phyloP scores from a whole-genome alignment of 495 filamentous ascomycete genomes.

The Penicillium bovifimosum region DNA sequence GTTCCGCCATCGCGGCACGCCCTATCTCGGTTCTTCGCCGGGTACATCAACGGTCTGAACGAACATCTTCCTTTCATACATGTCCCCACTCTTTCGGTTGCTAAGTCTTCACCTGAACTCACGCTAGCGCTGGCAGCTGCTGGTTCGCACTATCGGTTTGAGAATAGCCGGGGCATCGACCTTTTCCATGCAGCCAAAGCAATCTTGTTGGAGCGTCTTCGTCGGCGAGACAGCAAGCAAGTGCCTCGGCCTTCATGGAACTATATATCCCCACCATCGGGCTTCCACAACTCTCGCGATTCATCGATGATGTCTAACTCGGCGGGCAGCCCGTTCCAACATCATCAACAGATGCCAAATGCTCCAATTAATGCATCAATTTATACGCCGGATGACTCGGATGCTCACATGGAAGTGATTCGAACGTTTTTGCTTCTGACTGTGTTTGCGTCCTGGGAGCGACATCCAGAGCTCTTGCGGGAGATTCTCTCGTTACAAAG shows the following conservation, averaged over 20 bases:
- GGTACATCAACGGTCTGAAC: conserved; percentile 46
- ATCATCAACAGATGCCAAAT: conserved; percentile 29
- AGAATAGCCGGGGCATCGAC: conserved; percentile 60
- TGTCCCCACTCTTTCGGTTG: conserved; percentile 43
- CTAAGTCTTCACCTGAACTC: conserved; percentile 41
- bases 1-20: conserved; percentile 49
- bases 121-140: conserved; percentile 45
- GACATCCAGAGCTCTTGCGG: conserved; percentile 43
- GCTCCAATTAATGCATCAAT: conserved; percentile 30
- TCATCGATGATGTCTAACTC: conserved; percentile 38
- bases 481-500: conserved; percentile 48
- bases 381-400: conserved; percentile 40
- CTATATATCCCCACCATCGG: conserved; percentile 34
- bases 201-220: conserved; percentile 43
- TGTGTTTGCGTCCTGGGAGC: conserved; percentile 50
- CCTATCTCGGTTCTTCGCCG: conserved; percentile 44
- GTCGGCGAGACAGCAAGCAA: conserved; percentile 42
- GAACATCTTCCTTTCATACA: conserved; percentile 49
- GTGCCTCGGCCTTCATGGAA: conserved; percentile 42
- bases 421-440: conserved; percentile 44
- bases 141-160: conserved; percentile 55
- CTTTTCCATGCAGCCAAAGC: conserved; percentile 61
- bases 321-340: conserved; percentile 38
- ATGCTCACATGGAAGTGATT: conserved; percentile 49
- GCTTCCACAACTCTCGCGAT: conserved; percentile 36